phyloP scores from a whole-genome alignment of 345 rosid species.

The Rhodomyrtus tomentosa region DNA sequence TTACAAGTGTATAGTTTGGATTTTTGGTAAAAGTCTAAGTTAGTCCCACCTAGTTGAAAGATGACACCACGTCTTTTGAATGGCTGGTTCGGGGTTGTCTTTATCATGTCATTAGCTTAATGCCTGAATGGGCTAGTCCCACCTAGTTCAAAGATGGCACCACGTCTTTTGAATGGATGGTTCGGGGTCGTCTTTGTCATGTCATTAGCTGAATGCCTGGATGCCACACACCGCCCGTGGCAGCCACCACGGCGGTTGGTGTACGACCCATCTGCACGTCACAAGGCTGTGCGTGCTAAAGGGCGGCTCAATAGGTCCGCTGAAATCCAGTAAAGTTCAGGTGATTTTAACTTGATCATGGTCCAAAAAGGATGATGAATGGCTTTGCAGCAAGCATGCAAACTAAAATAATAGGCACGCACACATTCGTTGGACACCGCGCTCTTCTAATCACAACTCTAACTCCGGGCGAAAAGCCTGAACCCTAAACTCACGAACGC shows the following conservation, averaged over 20 bases:
- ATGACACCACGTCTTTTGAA: no score
- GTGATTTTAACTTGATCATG: background rate
- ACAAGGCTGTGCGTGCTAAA: background rate
- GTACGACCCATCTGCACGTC: background rate
- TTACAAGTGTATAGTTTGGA: no score
- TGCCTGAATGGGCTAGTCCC: no score
- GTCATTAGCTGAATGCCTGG: background rate
- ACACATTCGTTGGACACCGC: background rate
- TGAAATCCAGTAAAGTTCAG: background rate
- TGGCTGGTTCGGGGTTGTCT: no score
- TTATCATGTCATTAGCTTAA: no score
- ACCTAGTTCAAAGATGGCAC: background rate
- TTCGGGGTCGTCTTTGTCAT: background rate
- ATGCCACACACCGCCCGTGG: background rate
- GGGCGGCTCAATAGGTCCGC: background rate
- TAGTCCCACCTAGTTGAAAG: no score
- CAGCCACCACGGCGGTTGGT: background rate
- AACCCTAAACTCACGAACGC: background rate
- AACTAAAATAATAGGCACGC: background rate
- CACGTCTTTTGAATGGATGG: background rate
- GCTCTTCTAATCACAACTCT: background rate
- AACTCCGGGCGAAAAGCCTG: background rate
- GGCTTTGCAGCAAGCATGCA: background rate
- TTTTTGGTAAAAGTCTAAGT: no score
- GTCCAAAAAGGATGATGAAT: background rate